Evolutionary conservation across 495 filamentous ascomycete genomes (phyloP), one percentile per base, ranked within the genome.

Genomic region (Tirmania nivea): DNA sequence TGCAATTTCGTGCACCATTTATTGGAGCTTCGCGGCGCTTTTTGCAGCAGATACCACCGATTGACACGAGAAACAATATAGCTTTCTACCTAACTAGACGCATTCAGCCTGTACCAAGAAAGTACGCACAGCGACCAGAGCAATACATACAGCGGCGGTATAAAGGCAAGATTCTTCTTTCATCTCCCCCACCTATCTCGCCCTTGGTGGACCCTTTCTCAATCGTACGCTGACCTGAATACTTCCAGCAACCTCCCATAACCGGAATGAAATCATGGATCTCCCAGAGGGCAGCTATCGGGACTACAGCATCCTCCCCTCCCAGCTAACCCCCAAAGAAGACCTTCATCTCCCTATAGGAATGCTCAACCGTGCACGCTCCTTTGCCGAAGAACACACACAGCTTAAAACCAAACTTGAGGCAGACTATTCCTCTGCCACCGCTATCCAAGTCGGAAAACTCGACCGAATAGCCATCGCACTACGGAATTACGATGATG

Each of bases 391-490:
- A 34, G 81, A 92, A 59, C 83, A 92, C 67, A 68, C 77, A n/a
- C 67, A 69, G 6, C 70, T 84, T 17, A 73, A 75, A 1, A 64
- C 76, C 25, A 71, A 74, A 60, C 63, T 83, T 34, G 63, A 69
- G 47, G 65, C 72, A 37, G 69, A 75, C 52, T 97, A 87, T 63
- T 83, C 94, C 62, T 63, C 74, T 0, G 77, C 76, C 56, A 70
- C 74, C 4, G 84, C 86, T 5, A 90, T 84, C 68, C 77, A 82
- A 56, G 69, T 79, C 2, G 87, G 89, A 48, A 84, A 93, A 64
- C 67, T 92, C 42, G 72, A 76, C 34, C 67, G 71, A n/a, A 75
- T 93, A 9, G 74, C 78, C 35, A 65, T 68, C 21, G 80, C 83
- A 1, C 63, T 94, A 55, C 76, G 75, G 59, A 77, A 86, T 64